Base-by-base conservation (phyloP, 495 filamentous ascomycete genomes). In the Podospora sp. region DNA sequence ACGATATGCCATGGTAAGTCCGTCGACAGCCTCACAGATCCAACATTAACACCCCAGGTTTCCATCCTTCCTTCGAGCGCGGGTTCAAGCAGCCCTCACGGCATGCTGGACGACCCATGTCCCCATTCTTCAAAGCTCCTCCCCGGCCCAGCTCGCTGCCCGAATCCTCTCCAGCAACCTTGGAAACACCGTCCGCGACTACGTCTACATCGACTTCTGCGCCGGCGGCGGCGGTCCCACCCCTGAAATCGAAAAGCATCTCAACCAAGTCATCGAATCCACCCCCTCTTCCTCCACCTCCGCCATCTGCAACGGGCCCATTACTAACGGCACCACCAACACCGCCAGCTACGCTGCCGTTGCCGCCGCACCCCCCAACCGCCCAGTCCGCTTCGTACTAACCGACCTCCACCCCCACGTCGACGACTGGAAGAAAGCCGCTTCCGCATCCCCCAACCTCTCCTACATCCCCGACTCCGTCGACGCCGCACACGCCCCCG, bases 161-260 rank as follows among this genome's bases (percentile, higher is more conserved):
- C 73, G 77, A 61, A 77, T 85, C 46, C 79, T 89, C 25, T 76
- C 78, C 18, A 69, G 68, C 60, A 76, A 76, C 57, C 83, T 85
- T 27, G 79, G 68, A 27, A 25, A 77, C 49, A 0, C 79, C 78
- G 29, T 79, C 71, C 62, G 60, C 69, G 61, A 69, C 7, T 84
- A 86, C 71, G 84, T 83, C 20, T 86, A 90, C 65, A 84, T 92
- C 61, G 91, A 93, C 76, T 89, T 92, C 76, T 91, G 89, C 75
- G 87, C 90, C 20, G 91, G 91, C 63, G 88, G 82, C 26, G 91
- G 91, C 51, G 90, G 90, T 0, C 89, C 89, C 0, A 90, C 87
- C 3, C 85, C 86, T 0, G 75, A 75, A n/a, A 86, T 91, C 63
- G 88, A 91, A 76, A 78, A 73, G 11, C 77, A 81, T 58, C 70